These are phyloP conservation scores for Protomyces macrosporus DNA, from an alignment of 1,139 yeast genomes.

Conservation along the genomic window DNA sequence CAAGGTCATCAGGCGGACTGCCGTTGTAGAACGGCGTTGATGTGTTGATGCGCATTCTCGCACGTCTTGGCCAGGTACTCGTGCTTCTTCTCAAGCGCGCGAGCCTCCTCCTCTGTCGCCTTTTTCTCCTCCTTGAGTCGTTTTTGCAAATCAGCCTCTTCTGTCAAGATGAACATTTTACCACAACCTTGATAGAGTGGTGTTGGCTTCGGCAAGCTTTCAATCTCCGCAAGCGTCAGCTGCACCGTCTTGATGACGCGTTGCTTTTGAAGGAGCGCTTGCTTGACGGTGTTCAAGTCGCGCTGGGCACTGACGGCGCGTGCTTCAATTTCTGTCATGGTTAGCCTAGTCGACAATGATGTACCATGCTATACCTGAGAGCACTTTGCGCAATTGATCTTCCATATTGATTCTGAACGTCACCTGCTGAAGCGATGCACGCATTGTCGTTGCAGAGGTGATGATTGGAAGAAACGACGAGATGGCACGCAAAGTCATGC, in stretches of 20 bases:
- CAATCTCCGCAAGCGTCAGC: constrained; percentile 18
- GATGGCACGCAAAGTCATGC: background rate
- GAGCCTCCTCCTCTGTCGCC: constrained; percentile 14
- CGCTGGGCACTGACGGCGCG: constrained; percentile 20
- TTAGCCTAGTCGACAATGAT: background rate
- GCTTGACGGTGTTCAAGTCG: constrained; percentile 8
- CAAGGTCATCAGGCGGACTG: background rate
- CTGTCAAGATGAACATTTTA: constrained; percentile 19
- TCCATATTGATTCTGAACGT: background rate
- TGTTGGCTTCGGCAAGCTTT: constrained; percentile 5
- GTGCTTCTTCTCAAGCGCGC: constrained; percentile 17
- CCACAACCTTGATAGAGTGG: constrained; percentile 17
- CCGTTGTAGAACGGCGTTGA: constrained; percentile 11
- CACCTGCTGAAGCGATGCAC: too few relatives aligned
- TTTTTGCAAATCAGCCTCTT: background rate
- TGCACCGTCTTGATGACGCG: constrained; percentile 3
- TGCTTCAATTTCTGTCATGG: constrained; percentile 12
- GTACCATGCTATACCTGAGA: background rate
- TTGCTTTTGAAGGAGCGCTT: constrained; percentile 6
- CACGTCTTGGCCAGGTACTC: constrained; percentile 15
- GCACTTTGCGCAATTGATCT: background rate
- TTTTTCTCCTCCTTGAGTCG: constrained; percentile 11
- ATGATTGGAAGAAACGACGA: background rate
- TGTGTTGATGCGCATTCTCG: constrained; percentile 23
- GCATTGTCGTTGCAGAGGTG: too few relatives aligned